Evolutionary conservation across 169 alveolate genomes (phyloP), one percentile per base, ranked within the genome.

Genomic region (Eimeria zaria): DNA sequence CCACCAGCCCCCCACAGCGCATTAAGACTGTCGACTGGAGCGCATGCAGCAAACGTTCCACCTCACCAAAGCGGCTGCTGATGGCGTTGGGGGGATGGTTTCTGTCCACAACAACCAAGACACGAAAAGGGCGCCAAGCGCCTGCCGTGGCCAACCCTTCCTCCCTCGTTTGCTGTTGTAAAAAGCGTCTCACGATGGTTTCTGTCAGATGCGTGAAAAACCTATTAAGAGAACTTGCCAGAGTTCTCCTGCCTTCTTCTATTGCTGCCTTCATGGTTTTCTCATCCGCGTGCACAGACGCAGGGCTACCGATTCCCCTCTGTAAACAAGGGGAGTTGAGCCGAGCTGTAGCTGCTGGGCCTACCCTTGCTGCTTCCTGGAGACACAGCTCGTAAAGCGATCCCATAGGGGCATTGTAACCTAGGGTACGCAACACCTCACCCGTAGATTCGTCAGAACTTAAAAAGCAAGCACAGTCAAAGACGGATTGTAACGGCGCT

Each of bases 11-110:
- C 48, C 94, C 83, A 24, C 83, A 87, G 8, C 83, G 81, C 64
- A 6, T 22, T 27, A 87, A 39, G 48, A 64, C 69, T 27, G 80
- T 39, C 67, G 51, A 55, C 81, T 87, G 94, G 36, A 87, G 83
- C 20, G 83, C 60, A 22, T 12, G 67, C 60, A 87, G 67, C 69
- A 41, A 27, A 12, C 60, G 18, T 48, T 87, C 67, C 62, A 87
- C 53, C 60, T 87, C 94, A 6, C 14, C 41, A 60, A 87, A 87
- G 62, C 94, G 94, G 74, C 83, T 51, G 30, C n/a, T 55, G 5
- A 87, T 48, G 39, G 94, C 94, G 53, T 87, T 87, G 51, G 94
- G 94, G 62, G 83, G 83, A 87, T 87, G 94, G 64, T 87, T 87
- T 44, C 94, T 87, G 62, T 87, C 94, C 48, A 87, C 24, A 24